A percentile compares a stretch with the other conserved stretches of the same genome.
Conservation (phyloP, 176 grass and related monocot species). For the Zoysia japonica region DNA sequence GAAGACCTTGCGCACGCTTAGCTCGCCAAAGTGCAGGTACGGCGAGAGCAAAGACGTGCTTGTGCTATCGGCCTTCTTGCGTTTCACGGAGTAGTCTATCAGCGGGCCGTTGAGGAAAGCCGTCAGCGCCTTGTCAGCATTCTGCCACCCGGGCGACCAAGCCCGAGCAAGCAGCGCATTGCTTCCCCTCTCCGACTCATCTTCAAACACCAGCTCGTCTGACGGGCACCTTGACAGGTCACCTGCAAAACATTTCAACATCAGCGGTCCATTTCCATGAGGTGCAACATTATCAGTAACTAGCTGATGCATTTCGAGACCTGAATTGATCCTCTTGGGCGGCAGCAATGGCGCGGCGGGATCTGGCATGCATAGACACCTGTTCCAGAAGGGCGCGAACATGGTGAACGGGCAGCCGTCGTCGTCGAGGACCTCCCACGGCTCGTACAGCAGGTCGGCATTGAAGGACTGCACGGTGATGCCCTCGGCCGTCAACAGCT, state of each 20-base stretch:
- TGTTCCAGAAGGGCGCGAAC: conserved; percentile 94
- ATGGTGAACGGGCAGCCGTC: conserved; percentile 79
- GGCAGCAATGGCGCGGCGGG: conserved; percentile 81
- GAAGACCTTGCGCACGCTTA: conserved; percentile 96
- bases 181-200: conserved; percentile 91
- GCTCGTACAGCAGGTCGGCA: conserved; percentile 93
- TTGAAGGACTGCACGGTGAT: conserved; percentile 89
- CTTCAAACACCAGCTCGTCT: conserved; percentile 77
- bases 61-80: conserved; percentile 77
- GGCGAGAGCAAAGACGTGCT: conserved; percentile 92
- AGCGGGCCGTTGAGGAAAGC: conserved; percentile 87
- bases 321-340: conserved; percentile 87
- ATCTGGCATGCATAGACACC: conserved; percentile 86
- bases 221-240: conserved; percentile 59
- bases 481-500: conserved; percentile 66
- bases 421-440: conserved; percentile 94
- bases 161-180: conserved; percentile 95
- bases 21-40: conserved; percentile 89
- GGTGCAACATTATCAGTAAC: too few relatives aligned
- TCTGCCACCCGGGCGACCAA: conserved; percentile 97
- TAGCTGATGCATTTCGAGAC: conserved; percentile 28
- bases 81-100: conserved; percentile 77
- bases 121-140: conserved; percentile 70
- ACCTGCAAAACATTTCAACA: conserved; percentile 51
- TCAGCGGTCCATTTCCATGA: conserved; percentile 29